Evolutionary conservation across 176 grass and related monocot species (phyloP), one percentile per base, ranked within the genome.

Genomic region (Bothriochloa decipiens): DNA sequence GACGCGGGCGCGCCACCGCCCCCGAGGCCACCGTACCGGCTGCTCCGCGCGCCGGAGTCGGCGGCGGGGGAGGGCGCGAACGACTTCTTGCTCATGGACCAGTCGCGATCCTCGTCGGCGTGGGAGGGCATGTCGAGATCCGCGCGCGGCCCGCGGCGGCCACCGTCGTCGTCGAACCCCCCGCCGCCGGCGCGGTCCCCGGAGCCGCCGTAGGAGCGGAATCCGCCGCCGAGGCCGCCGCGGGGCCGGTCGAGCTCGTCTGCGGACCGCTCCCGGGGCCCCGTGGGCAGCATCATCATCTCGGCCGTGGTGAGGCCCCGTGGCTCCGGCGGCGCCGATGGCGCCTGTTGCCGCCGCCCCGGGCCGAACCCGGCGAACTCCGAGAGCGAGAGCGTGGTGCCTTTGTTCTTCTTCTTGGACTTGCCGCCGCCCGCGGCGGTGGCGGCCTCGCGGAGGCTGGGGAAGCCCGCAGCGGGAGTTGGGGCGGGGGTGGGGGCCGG

Each of bases 391-490:
- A 97, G 11, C 5, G 89, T 70, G 28, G 79, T 80, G 7, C 72
- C 79, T 39, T 94, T 81, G 79, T 18, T 90, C 87, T 97, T 97
- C 80, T 93, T 97, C 94, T 91, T 97, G 0, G 88, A 78, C 76
- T 90, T 92, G 32, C 80, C 77, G 11, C 0, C 33, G 27, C 68
- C 81, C 5, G 0, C 28, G 22, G 73, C 63, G 16, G 88, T 74
- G 4, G 87, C 50, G 6, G 89, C 87, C 75, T 97, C 94, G 42
- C 70, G 82, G 18, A 97, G 94, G 70, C 87, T 89, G 35, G 94
- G 94, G 84, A 93, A 97, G 71, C 62, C 85, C 36, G 89, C 70
- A 4, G 75, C 52, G 4, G 82, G 78, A 6, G n/a, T n/a, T 1
- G 35, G 80, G 11, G 26, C 65, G 6, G 87, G 68, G 0, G n/a